phyloP scores from a whole-genome alignment of 192 early-diverging fungal species.

The Endogone sp. region DNA sequence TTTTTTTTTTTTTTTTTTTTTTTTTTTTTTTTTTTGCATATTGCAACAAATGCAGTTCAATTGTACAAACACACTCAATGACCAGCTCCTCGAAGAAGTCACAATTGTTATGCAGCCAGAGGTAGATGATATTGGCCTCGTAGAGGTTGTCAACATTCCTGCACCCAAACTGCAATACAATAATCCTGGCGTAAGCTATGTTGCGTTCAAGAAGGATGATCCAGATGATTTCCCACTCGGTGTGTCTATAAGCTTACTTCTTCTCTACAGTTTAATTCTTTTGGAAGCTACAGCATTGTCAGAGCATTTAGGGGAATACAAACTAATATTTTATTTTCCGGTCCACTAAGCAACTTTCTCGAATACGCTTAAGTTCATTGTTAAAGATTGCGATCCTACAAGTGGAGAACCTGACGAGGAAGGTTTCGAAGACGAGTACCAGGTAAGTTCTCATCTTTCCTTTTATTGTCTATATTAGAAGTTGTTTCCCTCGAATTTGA shows the following conservation, averaged over 20 bases:
- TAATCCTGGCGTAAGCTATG: conserved; percentile 75
- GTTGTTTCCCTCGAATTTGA: background rate
- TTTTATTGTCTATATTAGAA: no score
- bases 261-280: no score
- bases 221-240: conserved; percentile 54
- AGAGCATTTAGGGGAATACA: no score
- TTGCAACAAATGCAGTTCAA: conserved; percentile 59
- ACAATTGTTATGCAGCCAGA: conserved; percentile 76
- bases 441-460: conserved; percentile 29
- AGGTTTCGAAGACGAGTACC: conserved; percentile 95
- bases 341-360: conserved; percentile 63
- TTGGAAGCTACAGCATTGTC: no score
- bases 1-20: background rate
- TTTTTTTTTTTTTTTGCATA: background rate
- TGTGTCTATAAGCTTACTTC: no score
- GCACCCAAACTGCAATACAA: conserved; percentile 73
- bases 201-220: conserved; percentile 74
- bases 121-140: conserved; percentile 51
- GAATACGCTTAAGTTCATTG: conserved; percentile 82
- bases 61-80: conserved; percentile 91
- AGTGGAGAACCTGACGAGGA: conserved; percentile 91
- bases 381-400: conserved; percentile 94
- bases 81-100: conserved; percentile 89
- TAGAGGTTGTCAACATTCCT: conserved; percentile 68
- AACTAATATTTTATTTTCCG: no score